Base-by-base conservation (phyloP, 768 basidiomycete genomes). In the Lactarius pseudohatsudake region DNA sequence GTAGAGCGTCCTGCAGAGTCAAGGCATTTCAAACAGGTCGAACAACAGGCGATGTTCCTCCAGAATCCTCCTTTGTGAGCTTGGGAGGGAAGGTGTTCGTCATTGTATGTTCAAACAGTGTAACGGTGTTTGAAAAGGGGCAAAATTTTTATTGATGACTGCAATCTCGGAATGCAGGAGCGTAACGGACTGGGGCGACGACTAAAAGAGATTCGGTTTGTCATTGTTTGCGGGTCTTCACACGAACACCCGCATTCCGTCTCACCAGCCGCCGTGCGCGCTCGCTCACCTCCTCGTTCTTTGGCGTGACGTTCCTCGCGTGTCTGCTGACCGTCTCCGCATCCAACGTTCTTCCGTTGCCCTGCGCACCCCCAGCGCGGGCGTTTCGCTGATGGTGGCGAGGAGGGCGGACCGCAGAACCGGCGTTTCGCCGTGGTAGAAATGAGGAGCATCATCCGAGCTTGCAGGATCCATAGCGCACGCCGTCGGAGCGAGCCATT, bases 291-390 rank as follows among this genome's bases (percentile, higher is more conserved):
- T 86, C 92, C 9, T 84, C 88, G 40, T 86, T 93, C 69, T 94
- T 94, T 75, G 87, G 85, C 72, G 77, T 91, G 72, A 94, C 92
- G 3, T 92, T 91, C 76, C 77, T 91, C 75, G 90, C 89, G 30
- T 84, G 90, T 20, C 82, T 94, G 66, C 69, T 91, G 68, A 94
- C 92, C 61, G 92, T 94, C 20, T 88, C 89, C 15, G 90, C 89
- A 28, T 91, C 91, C 26, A 85, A 84, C 74, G 79, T 92, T 50
- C 79, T 94, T 40, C 91, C 92, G 61, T 94, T 94, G 92, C 72
- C 92, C 92, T 10, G 90, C 85, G n/a, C 84, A 85, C 61, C 78
- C 81, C 53, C 78, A 83, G 66, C 82, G 84, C 71, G 78, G 72
- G 63, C 84, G 88, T 32, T 87, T 84, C 70, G 80, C 86, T 54